Base-by-base conservation (phyloP, 2,329 filamentous ascomycete species). In the Fusarium aywerte region DNA sequence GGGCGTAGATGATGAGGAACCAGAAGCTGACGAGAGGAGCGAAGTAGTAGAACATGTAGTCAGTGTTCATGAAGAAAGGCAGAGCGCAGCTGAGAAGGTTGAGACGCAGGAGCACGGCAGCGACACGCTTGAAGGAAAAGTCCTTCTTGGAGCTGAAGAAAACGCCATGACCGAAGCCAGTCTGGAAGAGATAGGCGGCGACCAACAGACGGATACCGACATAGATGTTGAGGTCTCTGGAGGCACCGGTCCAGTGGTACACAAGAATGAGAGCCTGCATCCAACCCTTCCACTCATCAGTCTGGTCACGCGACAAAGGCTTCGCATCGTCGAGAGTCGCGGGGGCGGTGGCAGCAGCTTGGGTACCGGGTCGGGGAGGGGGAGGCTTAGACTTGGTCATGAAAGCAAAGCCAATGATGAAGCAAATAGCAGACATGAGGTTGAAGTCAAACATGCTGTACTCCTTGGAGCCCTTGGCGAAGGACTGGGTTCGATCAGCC, bases 211-310 rank as follows among this genome's bases (percentile, higher is more conserved):
- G 83, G 13, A 86, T 76, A 42, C 85, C 74, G 66, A 86, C 80
- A 74, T 88, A 87, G 39, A 87, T 81, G 74, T 81, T 81, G 6
- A 85, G 73, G 58, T 71, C 50, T 6, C 79, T 73, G 45, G 83
- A 49, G 81, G 81, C 52, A 84, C 84, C 65, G 0, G 65, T 68
- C 74, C 87, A 89, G 68, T 87, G 83, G 68, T 87, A 89, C 6
- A 87, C 78, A 2, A 82, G 68, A 20, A 82, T 76, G 3, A 84
- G 74, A 15, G 81, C 79, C 64, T 89, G 86, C 84, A 90, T 87
- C 81, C 86, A 84, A 3, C 89, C 89, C 76, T 89, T 90, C 82
- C 87, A 89, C 73, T 90, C 89, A 47, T 89, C 83, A 1, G 84
- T 85, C 67, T 89, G 85, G 42, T 83, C 78, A 33, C 87, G 81